A percentile compares a stretch with the other conserved stretches of the same genome.
phyloP scores from a whole-genome alignment of 169 alveolate genomes.

The Plasmodium coatneyi region DNA sequence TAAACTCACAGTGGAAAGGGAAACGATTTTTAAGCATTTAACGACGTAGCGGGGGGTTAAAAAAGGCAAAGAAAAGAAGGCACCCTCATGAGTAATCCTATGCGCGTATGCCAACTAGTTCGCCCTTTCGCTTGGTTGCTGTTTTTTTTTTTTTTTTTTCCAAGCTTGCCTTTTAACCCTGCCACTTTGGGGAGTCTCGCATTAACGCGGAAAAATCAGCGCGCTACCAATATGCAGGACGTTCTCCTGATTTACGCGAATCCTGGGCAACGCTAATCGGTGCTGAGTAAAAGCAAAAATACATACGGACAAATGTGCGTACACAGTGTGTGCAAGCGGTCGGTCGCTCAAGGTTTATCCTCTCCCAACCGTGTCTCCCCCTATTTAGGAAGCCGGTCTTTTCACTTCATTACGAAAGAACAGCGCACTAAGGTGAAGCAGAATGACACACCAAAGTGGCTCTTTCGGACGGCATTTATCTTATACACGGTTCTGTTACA shows the following conservation, averaged over 20 bases:
- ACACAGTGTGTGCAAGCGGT: not conserved
- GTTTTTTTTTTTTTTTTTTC: constrained; percentile 1
- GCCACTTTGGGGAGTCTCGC: not conserved
- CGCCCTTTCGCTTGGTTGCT: not conserved
- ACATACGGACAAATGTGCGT: not conserved
- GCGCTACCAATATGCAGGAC: not conserved
- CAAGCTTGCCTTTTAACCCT: not conserved
- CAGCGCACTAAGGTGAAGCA: not conserved
- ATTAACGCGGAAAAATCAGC: not conserved
- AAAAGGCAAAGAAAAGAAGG: too few species aligned
- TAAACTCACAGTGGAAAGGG: not conserved
- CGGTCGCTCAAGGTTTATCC: not conserved
- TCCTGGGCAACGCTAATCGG: not conserved
- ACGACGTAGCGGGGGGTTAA: not conserved
- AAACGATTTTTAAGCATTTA: not conserved
- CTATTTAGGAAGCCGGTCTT: not conserved
- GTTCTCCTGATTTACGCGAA: not conserved
- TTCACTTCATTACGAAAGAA: not conserved
- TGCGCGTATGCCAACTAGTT: not conserved
- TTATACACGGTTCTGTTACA: not conserved
- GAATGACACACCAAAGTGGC: not conserved
- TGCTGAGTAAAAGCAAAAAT: not conserved
- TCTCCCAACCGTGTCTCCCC: not conserved
- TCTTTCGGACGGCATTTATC: not conserved
- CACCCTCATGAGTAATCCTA: not conserved